A percentile compares a stretch with the other conserved stretches of the same genome.
phyloP scores from a whole-genome alignment of 345 rosid species.

The Eutrema heterophyllum region DNA sequence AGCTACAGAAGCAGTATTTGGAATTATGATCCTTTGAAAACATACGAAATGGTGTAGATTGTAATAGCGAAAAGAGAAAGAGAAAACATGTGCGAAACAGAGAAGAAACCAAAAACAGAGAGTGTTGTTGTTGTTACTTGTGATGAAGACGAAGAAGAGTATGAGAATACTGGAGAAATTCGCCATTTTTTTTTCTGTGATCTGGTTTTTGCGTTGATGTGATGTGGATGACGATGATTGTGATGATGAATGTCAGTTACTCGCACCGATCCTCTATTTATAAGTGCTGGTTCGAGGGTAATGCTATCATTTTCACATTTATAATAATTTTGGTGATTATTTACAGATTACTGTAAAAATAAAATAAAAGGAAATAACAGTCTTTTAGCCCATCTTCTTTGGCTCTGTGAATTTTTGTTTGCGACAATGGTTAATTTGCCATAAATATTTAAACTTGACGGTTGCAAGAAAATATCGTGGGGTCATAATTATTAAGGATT shows the following conservation, averaged over 20 bases:
- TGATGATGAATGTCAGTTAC: constrained; percentile 10
- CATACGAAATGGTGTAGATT: not conserved
- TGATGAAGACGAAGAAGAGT: constrained; percentile 10
- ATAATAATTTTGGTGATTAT: not conserved
- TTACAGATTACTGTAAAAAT: not conserved
- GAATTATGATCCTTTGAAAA: not conserved
- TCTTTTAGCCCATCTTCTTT: constrained; percentile 20
- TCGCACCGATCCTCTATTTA: constrained; percentile 3
- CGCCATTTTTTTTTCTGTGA: not conserved
- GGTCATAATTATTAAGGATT: not conserved
- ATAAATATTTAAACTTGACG: not conserved
- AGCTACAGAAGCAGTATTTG: not conserved
- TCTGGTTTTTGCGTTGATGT: not conserved
- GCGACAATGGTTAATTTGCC: not conserved
- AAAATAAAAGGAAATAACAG: no score
- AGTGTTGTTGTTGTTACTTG: constrained; percentile 12
- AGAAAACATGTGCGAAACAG: not conserved
- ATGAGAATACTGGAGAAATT: not conserved
- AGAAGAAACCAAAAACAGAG: constrained; percentile 1
- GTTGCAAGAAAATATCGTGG: constrained; percentile 1
- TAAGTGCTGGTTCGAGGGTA: constrained; percentile 4
- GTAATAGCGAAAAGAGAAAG: not conserved
- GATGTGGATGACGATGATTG: not conserved
- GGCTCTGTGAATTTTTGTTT: not conserved
- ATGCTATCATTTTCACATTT: not conserved